Conservation (phyloP, 1,284 basidiomycete species). For the Termitomyces sp. region DNA sequence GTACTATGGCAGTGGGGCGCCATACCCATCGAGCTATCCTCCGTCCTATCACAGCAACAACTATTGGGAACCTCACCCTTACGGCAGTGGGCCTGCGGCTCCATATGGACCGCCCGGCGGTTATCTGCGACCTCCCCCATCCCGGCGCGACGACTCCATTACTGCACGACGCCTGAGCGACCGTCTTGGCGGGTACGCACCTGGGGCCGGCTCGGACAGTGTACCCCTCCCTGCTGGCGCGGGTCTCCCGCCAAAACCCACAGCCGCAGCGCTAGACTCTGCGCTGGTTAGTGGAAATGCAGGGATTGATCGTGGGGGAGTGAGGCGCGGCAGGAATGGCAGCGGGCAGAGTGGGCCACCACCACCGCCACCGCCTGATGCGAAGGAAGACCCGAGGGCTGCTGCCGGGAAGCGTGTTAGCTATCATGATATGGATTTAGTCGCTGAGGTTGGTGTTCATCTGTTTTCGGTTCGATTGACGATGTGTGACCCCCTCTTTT, state of each 20-base stretch:
- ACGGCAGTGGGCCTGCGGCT: slow-evolving; percentile 27
- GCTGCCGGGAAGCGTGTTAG: slow-evolving; percentile 76
- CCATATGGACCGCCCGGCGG: slow-evolving; percentile 17
- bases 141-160: slow-evolving; percentile 52
- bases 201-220: slow-evolving; percentile 37
- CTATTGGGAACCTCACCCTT: slow-evolving; percentile 53
- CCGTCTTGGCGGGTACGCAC: slow-evolving; percentile 68
- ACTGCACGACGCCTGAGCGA: slow-evolving; percentile 65
- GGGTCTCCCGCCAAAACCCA: slow-evolving; percentile 73
- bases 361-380: slow-evolving; percentile 77
- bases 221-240: slow-evolving; percentile 53
- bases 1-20: slow-evolving; percentile 22
- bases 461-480: not conserved
- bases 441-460: slow-evolving; percentile 53
- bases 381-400: slow-evolving; percentile 83
- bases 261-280: slow-evolving; percentile 52
- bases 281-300: slow-evolving; percentile 44
- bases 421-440: slow-evolving; percentile 85
- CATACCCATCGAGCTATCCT: slow-evolving; percentile 26
- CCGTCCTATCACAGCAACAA: slow-evolving; percentile 37
- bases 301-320: slow-evolving; percentile 34
- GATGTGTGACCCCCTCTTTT: not conserved
- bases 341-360: slow-evolving; percentile 38
- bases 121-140: slow-evolving; percentile 19
- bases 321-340: slow-evolving; percentile 29